phyloP scores from a whole-genome alignment of 73 alveolate genomes.

The Chromera velia region DNA sequence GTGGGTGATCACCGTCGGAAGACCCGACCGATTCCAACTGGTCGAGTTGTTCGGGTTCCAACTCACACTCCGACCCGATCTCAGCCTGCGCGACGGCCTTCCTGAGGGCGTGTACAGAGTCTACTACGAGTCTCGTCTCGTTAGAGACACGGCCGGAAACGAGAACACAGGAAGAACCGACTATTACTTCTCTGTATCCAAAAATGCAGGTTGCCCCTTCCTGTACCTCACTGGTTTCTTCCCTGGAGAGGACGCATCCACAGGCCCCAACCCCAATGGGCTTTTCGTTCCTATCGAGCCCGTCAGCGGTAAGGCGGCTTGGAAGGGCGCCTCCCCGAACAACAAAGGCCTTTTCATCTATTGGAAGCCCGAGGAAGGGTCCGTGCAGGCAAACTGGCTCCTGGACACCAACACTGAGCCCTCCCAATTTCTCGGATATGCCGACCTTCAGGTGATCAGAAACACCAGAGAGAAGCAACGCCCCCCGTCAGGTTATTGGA shows the following conservation, averaged over 20 bases:
- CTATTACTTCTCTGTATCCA: not conserved
- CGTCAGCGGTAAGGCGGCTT: not conserved
- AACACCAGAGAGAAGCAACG: not conserved
- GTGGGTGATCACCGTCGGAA: too few species aligned
- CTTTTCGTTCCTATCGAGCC: not conserved
- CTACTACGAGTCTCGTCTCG: not conserved
- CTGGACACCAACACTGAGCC: not conserved
- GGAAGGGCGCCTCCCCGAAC: not conserved
- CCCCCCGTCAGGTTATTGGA: not conserved
- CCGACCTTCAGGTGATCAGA: not conserved
- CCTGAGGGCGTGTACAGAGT: not conserved
- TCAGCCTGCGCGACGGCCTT: too few species aligned
- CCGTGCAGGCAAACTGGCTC: not conserved
- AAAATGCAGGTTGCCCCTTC: not conserved
- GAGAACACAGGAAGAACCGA: not conserved
- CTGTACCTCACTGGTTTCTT: not conserved
- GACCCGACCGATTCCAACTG: too few species aligned
- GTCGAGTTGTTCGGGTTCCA: too few species aligned
- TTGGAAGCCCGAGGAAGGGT: not conserved
- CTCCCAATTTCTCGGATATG: not conserved
- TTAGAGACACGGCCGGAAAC: not conserved
- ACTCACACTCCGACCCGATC: too few species aligned
- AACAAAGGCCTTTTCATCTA: not conserved
- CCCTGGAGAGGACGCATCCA: not conserved
- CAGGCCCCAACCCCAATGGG: not conserved